Evolutionary conservation across 495 filamentous ascomycete species (phyloP), one percentile per base, ranked within the genome.

Genomic region (Daldinia vernicosa): DNA sequence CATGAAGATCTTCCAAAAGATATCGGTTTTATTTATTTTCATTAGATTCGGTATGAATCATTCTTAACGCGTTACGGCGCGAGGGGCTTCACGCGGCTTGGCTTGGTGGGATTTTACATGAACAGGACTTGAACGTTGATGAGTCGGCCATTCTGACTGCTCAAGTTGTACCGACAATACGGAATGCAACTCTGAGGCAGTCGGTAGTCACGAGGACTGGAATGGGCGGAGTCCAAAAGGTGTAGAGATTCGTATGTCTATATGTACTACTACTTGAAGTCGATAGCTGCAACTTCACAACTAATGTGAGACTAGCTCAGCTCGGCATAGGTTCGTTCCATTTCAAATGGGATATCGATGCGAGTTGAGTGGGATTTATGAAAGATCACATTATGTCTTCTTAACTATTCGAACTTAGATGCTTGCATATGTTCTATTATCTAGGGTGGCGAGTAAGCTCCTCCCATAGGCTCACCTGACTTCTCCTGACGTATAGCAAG

Each of bases 241-340:
- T 56, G 61, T 66, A 54, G 57, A 59, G 64, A 62, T 66, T 66
- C 65, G 56, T 65, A 72, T 69, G 64, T 59, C 70, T 59, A 69
- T 63, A 69, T 73, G 70, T 69, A 69, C 70, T 72, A 72, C 60
- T 72, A 72, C 63, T 63, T 52, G 32, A 63, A 63, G 69, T 43
- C 52, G 69, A 67, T 55, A 50, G 51, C 64, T 67, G 67, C 69
- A 67, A 60, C 55, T 72, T 61, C 60, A 69, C 61, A 66, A 66
- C 56, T 69, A 72, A 26, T 65, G 67, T 56, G 43, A 43, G 55
- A 39, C 65, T 22, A 51, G 63, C 54, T 56, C 24, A 14, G 35
- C 19, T 62, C 33, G 22, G 40, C 59, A 51, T 40, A 30, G 32
- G 40, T 27, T 26, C 28, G 40, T 27, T 26, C 28, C 61, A 28